phyloP scores from a whole-genome alignment of 1,284 basidiomycete genomes.

The Cutaneotrichosporon cyanovorans region DNA sequence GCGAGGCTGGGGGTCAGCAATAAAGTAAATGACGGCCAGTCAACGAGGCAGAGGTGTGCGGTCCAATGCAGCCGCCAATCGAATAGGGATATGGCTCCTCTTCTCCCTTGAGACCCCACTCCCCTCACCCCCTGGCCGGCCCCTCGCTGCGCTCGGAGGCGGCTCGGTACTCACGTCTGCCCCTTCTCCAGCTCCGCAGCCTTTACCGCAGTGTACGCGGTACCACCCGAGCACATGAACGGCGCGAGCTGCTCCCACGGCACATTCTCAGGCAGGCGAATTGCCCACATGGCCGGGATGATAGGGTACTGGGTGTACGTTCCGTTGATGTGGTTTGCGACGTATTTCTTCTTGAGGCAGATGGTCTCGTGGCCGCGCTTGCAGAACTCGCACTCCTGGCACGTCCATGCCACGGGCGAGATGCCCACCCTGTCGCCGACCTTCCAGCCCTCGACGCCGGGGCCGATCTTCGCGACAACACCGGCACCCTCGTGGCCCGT shows the following conservation, averaged over 20 bases:
- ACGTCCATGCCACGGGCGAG: constrained; percentile 12
- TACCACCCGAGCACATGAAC: constrained; percentile 19
- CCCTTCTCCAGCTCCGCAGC: constrained; percentile 11
- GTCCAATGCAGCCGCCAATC: too few species aligned
- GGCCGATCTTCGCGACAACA: constrained; percentile 13
- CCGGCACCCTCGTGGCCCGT: constrained; percentile 19
- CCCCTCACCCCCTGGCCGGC: too few species aligned
- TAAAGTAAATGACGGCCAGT: too few species aligned
- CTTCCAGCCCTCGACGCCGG: constrained; percentile 14
- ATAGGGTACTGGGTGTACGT: constrained; percentile 17
- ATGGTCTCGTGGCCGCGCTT: constrained; percentile 13
- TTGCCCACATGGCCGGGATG: constrained; percentile 12
- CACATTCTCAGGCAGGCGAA: constrained; percentile 12
- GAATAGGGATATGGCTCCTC: too few species aligned
- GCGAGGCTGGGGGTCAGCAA: background rate
- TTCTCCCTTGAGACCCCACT: too few species aligned
- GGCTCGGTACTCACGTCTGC: background rate
- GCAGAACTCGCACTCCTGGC: constrained; percentile 17
- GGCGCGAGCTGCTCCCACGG: constrained; percentile 14
- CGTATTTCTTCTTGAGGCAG: constrained; percentile 10
- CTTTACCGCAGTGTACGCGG: constrained; percentile 18
- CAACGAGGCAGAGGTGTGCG: too few species aligned
- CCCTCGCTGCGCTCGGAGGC: too few species aligned
- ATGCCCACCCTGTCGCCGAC: constrained; percentile 15
- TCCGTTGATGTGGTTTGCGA: constrained; percentile 11